Conservation (phyloP, 176 grass and related monocot species). For the Avena sativa region DNA sequence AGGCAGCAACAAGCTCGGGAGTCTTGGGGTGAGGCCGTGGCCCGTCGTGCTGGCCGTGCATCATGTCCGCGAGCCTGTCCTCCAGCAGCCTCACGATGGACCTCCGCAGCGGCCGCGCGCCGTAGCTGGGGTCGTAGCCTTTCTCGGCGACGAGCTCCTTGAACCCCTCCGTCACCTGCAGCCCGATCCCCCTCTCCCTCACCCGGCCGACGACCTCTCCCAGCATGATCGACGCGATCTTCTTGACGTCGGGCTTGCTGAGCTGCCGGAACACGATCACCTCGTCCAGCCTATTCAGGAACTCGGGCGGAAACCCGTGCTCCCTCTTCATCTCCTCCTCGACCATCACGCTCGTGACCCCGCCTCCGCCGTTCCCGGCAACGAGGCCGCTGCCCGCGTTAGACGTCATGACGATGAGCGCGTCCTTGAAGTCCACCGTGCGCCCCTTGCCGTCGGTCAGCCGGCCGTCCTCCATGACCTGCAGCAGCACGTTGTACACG, state of each 20-base stretch:
- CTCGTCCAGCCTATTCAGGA: slow-evolving; percentile 83
- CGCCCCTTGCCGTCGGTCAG: slow-evolving; percentile 91
- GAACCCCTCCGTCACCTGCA: slow-evolving; percentile 79
- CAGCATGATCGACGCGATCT: slow-evolving; percentile 79
- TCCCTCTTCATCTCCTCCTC: slow-evolving; percentile 72
- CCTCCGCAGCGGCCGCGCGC: slow-evolving; percentile 68
- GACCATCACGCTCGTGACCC: slow-evolving; percentile 66
- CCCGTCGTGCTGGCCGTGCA: slow-evolving; percentile 34
- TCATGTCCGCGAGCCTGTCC: slow-evolving; percentile 76
- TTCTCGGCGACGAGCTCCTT: slow-evolving; percentile 74
- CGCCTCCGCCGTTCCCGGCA: slow-evolving; percentile 63
- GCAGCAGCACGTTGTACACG: slow-evolving; percentile 93
- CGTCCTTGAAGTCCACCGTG: slow-evolving; percentile 89
- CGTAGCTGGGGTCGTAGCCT: slow-evolving; percentile 77
- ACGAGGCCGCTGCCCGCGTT: slow-evolving; percentile 73
- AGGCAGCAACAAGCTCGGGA: too few relatives aligned
- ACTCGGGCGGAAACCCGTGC: slow-evolving; percentile 71
- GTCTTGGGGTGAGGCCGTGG: too few relatives aligned
- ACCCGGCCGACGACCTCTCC: slow-evolving; percentile 67
- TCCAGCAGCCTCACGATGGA: slow-evolving; percentile 77
- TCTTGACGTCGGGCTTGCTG: slow-evolving; percentile 73
- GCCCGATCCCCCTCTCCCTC: slow-evolving; percentile 67
- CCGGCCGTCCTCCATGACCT: slow-evolving; percentile 87
- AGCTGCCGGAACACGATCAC: slow-evolving; percentile 94
- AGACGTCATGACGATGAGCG: slow-evolving; percentile 84